phyloP scores from a whole-genome alignment of 148 eudicot genomes.

The Fagopyrum homotropicum region DNA sequence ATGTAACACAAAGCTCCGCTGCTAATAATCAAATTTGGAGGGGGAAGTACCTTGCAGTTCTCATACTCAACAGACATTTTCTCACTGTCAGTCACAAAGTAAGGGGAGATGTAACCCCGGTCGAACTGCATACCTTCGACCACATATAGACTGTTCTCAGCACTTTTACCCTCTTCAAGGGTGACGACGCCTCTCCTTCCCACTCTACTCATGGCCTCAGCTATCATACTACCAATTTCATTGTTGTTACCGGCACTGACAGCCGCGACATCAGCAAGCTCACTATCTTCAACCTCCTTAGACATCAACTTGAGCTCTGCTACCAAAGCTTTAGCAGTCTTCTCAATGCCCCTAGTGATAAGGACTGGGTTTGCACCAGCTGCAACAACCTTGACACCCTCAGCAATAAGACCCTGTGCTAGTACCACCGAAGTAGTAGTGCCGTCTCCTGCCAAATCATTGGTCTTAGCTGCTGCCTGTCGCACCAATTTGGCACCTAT shows the following conservation, averaged over 20 bases:
- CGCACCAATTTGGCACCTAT: slow-evolving; percentile 74
- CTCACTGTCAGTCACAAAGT: slow-evolving; percentile 66
- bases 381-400: slow-evolving; percentile 86
- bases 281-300: slow-evolving; percentile 68
- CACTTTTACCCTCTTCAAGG: slow-evolving; percentile 86
- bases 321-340: slow-evolving; percentile 62
- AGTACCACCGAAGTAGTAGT: slow-evolving; percentile 74
- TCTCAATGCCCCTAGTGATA: slow-evolving; percentile 92
- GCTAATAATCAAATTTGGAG: neutral
- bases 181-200: slow-evolving; percentile 77
- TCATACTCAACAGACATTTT: slow-evolving; percentile 67
- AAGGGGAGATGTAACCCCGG: slow-evolving; percentile 72
- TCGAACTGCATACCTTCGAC: slow-evolving; percentile 85
- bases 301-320: slow-evolving; percentile 55
- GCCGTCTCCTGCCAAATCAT: slow-evolving; percentile 78
- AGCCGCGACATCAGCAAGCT: slow-evolving; percentile 91
- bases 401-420: slow-evolving; percentile 68
- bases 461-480: slow-evolving; percentile 74
- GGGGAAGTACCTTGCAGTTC: slow-evolving; percentile 65
- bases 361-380: slow-evolving; percentile 97
- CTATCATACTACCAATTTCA: slow-evolving; percentile 71
- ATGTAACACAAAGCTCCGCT: neutral
- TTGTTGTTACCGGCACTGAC: slow-evolving; percentile 97
- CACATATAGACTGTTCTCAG: slow-evolving; percentile 68
- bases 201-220: slow-evolving; percentile 68